Evolutionary conservation across 1,284 basidiomycete species (phyloP).

Genomic region (Kwoniella shivajii): DNA sequence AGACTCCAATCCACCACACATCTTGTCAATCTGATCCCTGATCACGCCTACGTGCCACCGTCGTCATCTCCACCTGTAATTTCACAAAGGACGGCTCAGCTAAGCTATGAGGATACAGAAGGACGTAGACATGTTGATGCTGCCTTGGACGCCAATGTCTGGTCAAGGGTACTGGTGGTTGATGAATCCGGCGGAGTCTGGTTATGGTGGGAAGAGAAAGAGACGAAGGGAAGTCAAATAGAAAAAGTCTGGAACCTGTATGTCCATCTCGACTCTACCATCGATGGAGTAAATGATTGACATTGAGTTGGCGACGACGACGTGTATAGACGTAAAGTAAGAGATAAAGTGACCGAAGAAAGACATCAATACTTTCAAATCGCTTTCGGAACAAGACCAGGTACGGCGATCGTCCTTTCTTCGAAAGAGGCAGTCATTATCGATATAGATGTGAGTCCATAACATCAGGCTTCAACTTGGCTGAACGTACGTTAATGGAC

Average conservation of each 20-base stretch:
- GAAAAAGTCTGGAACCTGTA: conserved; percentile 28
- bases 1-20: conserved; percentile 28
- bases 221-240: conserved; percentile 8
- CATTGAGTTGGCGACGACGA: not conserved
- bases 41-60: conserved; percentile 21
- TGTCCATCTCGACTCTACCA: conserved; percentile 3
- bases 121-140: conserved; percentile 36
- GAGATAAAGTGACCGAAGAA: conserved; percentile 12
- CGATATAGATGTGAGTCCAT: conserved; percentile 29
- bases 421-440: conserved; percentile 19
- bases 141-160: conserved; percentile 30
- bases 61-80: conserved; percentile 8
- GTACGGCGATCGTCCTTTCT: conserved; percentile 39
- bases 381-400: conserved; percentile 34
- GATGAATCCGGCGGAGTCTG: conserved; percentile 46
- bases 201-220: conserved; percentile 41
- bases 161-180: conserved; percentile 34
- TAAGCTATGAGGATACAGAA: conserved; percentile 28
- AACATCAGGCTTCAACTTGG: not conserved
- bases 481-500: not conserved
- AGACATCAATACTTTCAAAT: conserved; percentile 36
- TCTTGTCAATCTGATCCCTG: conserved; percentile 28
- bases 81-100: conserved; percentile 6
- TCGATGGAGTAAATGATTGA: not conserved
- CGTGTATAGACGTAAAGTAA: conserved; percentile 25